These are phyloP conservation scores for Symbiodinium pilosum DNA, from an alignment of 73 alveolate species.

Conservation along the genomic window DNA sequence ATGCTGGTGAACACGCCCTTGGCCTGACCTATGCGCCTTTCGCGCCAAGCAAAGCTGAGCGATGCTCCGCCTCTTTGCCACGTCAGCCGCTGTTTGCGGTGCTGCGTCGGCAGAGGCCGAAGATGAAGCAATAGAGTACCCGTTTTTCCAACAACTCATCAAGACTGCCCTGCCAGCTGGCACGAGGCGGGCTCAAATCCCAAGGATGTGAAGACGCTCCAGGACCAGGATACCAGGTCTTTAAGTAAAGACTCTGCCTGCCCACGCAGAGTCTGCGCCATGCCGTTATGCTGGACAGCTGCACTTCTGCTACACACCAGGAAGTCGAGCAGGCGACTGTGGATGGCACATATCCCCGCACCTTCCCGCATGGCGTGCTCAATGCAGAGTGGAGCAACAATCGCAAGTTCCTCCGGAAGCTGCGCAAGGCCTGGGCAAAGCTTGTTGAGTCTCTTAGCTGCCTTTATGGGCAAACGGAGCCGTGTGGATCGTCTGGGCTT, in stretches of 20 bases:
- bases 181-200: background rate
- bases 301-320: constrained; percentile 2
- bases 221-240: background rate
- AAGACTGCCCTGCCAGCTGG: no score
- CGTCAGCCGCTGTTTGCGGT: background rate
- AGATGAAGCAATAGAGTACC: no score
- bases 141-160: no score
- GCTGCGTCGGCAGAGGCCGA: background rate
- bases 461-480: background rate
- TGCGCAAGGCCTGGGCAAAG: background rate
- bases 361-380: constrained; percentile 65
- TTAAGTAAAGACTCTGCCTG: no score
- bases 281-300: no score
- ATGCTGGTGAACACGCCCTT: no score
- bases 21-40: no score
- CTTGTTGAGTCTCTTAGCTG: background rate
- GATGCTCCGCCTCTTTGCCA: background rate
- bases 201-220: background rate
- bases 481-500: no score
- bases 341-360: constrained; percentile 32
- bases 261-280: no score
- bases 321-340: constrained; percentile 16
- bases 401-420: background rate
- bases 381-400: constrained; percentile 47
- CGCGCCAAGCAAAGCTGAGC: no score